Base-by-base conservation (phyloP, 2,329 filamentous ascomycete genomes). In the Didymella keratinophila region DNA sequence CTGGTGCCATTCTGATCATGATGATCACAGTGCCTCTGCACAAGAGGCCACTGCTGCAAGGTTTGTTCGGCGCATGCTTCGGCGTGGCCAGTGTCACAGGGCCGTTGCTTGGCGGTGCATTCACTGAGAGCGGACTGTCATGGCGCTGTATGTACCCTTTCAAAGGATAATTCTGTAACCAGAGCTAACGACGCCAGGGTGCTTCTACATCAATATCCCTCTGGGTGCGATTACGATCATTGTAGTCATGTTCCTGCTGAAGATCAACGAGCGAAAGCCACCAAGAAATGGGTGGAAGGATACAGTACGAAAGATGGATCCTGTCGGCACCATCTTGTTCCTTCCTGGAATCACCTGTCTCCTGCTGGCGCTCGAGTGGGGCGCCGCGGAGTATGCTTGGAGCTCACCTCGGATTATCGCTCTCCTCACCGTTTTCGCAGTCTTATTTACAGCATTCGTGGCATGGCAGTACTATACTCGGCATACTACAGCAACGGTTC, bases 151-250 rank as follows among this genome's bases (percentile, higher is more conserved):
- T 28, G 27, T 28, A 6, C n/a, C n/a, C n/a, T 10, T 10, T 7
- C 5, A 28, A 28, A 6, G 4, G 8, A 2, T 28, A 4, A 28
- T 28, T 28, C 27, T 28, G 9, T 28, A 28, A 10, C 8, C 27
- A 28, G 27, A 8, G 27, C 27, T 28, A 28, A 28, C 8, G 27
- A 28, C 8, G 27, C 27, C 27, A 28, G 27, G 27, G 79, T 82
- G 75, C 57, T 78, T 78, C 59, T 76, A 71, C 48, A 83, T 85
- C 69, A 85, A 86, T 54, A 69, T 86, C 1, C 83, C 83, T 0
- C 75, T 85, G n/a, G 81, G 81, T 20, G 78, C 70, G 3, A 58
- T 82, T 20, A 81, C 80, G 0, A 63, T 74, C 5, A 62, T 71
- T 1, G 63, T 72, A 23, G 69, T 76, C 7, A 66, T 74, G 32